These are phyloP conservation scores for Hirsutella minnesotensis DNA, from an alignment of 2,329 filamentous ascomycete genomes.

Conservation along the genomic window DNA sequence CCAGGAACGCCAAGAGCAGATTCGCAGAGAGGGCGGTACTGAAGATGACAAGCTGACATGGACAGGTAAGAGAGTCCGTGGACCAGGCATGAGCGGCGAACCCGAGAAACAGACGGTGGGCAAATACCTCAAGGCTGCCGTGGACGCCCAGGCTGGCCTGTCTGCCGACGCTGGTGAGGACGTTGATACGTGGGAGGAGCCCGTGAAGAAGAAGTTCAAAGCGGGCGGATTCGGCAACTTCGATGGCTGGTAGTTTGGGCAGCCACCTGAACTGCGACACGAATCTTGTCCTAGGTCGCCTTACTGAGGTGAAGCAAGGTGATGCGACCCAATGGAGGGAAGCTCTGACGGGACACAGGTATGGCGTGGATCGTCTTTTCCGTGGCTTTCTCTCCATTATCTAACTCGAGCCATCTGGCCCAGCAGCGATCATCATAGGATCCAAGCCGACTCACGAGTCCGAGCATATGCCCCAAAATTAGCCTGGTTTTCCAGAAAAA, in stretches of 20 bases:
- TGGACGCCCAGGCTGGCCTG: conserved; percentile 20
- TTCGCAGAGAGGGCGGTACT: conserved; percentile 54
- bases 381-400: too few relatives aligned
- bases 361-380: not conserved
- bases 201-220: conserved; percentile 70
- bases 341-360: not conserved
- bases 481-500: too few relatives aligned
- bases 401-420: too few relatives aligned
- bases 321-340: too few relatives aligned
- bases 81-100: conserved; percentile 45
- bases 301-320: not conserved
- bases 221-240: conserved; percentile 84
- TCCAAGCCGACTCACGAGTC: too few relatives aligned
- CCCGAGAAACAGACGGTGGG: conserved; percentile 43
- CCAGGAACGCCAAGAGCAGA: conserved; percentile 47
- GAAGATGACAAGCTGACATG: conserved; percentile 89
- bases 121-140: conserved; percentile 66
- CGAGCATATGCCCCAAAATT: too few relatives aligned
- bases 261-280: not conserved
- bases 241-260: conserved; percentile 64
- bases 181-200: conserved; percentile 56
- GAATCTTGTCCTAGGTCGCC: not conserved
- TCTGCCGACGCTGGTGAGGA: conserved; percentile 48
- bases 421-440: too few relatives aligned
- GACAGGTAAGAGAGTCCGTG: conserved; percentile 84